Conservation (phyloP, 139 green algal genomes). For the Coelastrella sp. region DNA sequence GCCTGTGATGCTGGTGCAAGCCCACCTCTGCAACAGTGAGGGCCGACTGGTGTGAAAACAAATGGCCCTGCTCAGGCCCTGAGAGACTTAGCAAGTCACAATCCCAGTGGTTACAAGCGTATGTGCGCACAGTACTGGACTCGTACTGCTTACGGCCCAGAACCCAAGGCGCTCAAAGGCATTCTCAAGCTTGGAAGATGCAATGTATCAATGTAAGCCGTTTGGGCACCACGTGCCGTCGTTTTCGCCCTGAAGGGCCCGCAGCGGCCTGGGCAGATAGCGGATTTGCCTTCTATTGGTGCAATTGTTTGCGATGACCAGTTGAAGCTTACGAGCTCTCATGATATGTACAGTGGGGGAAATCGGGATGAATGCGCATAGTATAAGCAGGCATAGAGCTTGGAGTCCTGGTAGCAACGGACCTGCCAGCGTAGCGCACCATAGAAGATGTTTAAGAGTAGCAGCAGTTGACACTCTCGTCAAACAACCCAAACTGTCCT, state of each 20-base stretch:
- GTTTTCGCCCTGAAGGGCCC: not conserved
- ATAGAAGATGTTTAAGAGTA: conserved; percentile 31
- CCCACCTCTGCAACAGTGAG: no score
- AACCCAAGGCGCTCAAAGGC: not conserved
- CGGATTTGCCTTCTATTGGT: not conserved
- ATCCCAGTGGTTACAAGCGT: no score
- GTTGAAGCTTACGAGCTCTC: not conserved
- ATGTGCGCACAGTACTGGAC: not conserved
- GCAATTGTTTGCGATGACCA: not conserved
- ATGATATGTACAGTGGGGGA: not conserved
- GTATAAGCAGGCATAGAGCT: conserved; percentile 19
- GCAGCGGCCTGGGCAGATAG: not conserved
- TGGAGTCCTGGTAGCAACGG: not conserved
- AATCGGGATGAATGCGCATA: conserved; percentile 14
- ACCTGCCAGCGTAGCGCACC: conserved; percentile 8
- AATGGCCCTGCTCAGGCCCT: no score
- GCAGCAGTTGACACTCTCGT: conserved; percentile 30
- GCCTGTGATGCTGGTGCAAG: no score
- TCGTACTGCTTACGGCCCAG: not conserved
- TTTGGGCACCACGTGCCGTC: not conserved
- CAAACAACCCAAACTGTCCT: conserved; percentile 40
- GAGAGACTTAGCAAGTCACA: no score
- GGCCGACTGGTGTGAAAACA: no score
- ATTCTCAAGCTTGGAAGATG: no score
- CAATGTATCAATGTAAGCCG: not conserved